A percentile compares a stretch with the other conserved stretches of the same genome.
These are phyloP conservation scores for Metarhizium brunneum DNA, from an alignment of 2,329 filamentous ascomycete genomes.

Conservation along the genomic window DNA sequence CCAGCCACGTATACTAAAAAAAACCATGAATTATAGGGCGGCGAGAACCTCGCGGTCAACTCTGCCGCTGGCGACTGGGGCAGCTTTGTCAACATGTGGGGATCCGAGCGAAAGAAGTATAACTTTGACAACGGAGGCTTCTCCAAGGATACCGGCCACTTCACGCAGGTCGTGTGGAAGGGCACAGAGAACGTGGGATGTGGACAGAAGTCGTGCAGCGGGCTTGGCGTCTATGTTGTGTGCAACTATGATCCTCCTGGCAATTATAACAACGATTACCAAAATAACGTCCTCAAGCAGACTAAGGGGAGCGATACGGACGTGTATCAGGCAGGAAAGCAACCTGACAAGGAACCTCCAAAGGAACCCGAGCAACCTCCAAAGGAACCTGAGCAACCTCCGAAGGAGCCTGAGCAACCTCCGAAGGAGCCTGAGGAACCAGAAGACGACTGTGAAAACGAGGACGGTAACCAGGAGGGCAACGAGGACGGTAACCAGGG, in stretches of 20 bases:
- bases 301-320: neutral
- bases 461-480: too few relatives aligned
- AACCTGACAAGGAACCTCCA: too few relatives aligned
- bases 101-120: conserved; percentile 8
- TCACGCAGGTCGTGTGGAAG: conserved; percentile 23
- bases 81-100: conserved; percentile 8
- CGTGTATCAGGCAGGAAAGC: neutral
- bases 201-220: conserved; percentile 6
- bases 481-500: too few relatives aligned
- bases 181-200: conserved; percentile 18
- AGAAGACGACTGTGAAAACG: too few relatives aligned
- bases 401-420: too few relatives aligned
- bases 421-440: too few relatives aligned
- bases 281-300: conserved; percentile 7
- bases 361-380: too few relatives aligned
- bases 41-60: conserved; percentile 6
- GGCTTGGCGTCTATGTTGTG: conserved; percentile 6
- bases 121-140: conserved; percentile 5
- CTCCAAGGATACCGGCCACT: conserved; percentile 13
- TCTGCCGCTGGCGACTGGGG: neutral
- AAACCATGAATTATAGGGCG: neutral
- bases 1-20: neutral
- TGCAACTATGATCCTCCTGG: conserved; percentile 9
- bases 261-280: conserved; percentile 5
- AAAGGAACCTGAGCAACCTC: too few relatives aligned